A percentile compares a stretch with the other conserved stretches of the same genome.
These are phyloP conservation scores for Coemansia sp. DNA, from an alignment of 192 early-diverging fungal genomes.

Conservation along the genomic window DNA sequence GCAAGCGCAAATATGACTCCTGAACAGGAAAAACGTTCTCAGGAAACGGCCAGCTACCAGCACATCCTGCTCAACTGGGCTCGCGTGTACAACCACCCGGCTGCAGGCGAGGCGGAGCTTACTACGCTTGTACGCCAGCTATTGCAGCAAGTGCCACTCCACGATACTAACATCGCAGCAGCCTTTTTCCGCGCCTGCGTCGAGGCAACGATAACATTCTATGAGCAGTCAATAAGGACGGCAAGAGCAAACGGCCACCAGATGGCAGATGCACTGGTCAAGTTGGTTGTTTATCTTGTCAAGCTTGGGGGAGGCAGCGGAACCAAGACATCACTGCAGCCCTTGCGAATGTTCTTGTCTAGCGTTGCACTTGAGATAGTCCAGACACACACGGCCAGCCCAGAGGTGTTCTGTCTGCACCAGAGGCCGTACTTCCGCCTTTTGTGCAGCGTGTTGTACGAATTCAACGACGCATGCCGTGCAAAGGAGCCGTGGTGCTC, in stretches of 20 bases:
- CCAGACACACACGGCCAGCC: constrained; percentile 79
- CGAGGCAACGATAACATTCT: constrained; percentile 80
- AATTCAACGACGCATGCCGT: constrained; percentile 58
- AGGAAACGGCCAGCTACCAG: constrained; percentile 55
- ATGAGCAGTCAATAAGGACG: constrained; percentile 37
- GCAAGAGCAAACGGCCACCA: constrained; percentile 61
- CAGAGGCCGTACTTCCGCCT: constrained; percentile 91
- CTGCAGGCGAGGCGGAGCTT: constrained; percentile 47
- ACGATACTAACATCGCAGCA: constrained; percentile 74
- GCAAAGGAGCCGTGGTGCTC: constrained; percentile 39
- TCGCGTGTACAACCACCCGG: constrained; percentile 52
- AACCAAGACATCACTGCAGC: constrained; percentile 58
- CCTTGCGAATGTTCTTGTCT: constrained; percentile 82
- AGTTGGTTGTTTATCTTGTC: constrained; percentile 80
- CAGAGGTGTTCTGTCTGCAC: constrained; percentile 70
- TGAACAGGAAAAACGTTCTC: constrained; percentile 3
- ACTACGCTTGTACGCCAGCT: constrained; percentile 63
- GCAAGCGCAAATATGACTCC: background rate
- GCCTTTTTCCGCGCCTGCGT: constrained; percentile 91
- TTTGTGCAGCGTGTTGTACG: constrained; percentile 80
- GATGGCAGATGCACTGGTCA: constrained; percentile 91
- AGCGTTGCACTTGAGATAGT: constrained; percentile 85
- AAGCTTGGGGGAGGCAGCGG: constrained; percentile 70
- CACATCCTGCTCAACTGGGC: constrained; percentile 55
- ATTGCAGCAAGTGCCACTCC: constrained; percentile 74